Conservation (phyloP, 2,329 filamentous ascomycete genomes). For the Periglandula ipomoeae region DNA sequence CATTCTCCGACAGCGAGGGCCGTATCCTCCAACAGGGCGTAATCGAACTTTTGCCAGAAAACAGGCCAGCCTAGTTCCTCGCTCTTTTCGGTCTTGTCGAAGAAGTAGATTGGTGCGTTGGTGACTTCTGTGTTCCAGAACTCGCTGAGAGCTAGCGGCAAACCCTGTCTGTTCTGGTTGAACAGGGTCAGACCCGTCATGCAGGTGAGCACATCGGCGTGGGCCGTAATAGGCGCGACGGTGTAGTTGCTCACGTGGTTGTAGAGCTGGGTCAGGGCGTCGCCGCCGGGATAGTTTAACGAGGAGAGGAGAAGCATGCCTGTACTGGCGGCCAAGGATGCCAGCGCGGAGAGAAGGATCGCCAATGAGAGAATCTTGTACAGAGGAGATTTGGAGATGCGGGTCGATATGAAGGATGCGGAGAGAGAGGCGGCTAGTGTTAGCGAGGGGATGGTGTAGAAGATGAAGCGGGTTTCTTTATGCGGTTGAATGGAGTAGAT, state of each 20-base stretch:
- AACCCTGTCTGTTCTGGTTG: conserved; percentile 36
- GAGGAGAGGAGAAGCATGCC: conserved; percentile 69
- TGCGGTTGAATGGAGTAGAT: conserved; percentile 86
- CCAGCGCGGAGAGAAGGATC: conserved; percentile 50
- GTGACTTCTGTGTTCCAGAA: conserved; percentile 3
- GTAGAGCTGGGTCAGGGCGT: conserved; percentile 55
- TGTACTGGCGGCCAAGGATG: conserved; percentile 50
- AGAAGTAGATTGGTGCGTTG: conserved; percentile 24
- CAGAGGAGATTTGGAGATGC: conserved; percentile 50
- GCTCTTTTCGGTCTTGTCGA: conserved; percentile 56
- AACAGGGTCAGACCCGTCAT: conserved; percentile 66
- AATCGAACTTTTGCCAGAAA: conserved; percentile 59
- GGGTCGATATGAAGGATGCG: conserved; percentile 60
- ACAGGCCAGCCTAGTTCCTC: conserved; percentile 31
- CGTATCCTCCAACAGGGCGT: conserved; percentile 48
- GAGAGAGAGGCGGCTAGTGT: conserved; percentile 69
- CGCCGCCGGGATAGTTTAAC: conserved; percentile 88
- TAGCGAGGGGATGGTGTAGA: conserved; percentile 75
- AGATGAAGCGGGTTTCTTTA: conserved; percentile 92
- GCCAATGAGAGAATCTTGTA: conserved; percentile 45
- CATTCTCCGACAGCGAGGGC: conserved; percentile 38
- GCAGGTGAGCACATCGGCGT: conserved; percentile 58
- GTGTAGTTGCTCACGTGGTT: conserved; percentile 17
- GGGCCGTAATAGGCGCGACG: conserved; percentile 31
- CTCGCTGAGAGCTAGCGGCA: conserved; percentile 23